These are phyloP conservation scores for Metarhizium humberi DNA, from an alignment of 2,329 filamentous ascomycete genomes.

Conservation along the genomic window DNA sequence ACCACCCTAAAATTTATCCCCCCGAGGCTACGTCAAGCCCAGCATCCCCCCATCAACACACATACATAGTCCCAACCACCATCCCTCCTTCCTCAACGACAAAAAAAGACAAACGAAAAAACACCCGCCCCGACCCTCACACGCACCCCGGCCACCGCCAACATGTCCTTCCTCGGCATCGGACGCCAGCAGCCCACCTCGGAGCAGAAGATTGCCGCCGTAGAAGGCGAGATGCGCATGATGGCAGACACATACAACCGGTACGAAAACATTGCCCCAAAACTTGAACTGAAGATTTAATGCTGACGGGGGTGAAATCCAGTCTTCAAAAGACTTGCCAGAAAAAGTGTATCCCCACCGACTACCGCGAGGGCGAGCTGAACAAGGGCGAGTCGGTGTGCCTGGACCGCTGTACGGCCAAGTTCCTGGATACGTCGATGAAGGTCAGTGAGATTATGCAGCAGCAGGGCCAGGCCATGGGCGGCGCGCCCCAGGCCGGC, in stretches of 20 bases:
- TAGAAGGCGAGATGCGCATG: slow-evolving; percentile 96
- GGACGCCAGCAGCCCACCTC: slow-evolving; percentile 74
- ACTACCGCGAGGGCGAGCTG: slow-evolving; percentile 92
- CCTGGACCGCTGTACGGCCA: slow-evolving; percentile 91
- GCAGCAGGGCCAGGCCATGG: slow-evolving; percentile 64
- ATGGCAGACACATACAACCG: slow-evolving; percentile 97
- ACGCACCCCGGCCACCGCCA: slow-evolving; percentile 10
- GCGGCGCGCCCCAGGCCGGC: slow-evolving; percentile 31
- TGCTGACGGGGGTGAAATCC: not conserved
- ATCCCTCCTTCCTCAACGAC: not conserved
- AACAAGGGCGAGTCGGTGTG: slow-evolving; percentile 99
- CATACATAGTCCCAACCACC: slow-evolving; percentile 3
- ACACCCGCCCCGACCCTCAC: not conserved
- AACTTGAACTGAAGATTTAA: too few relatives aligned
- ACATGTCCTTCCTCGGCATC: slow-evolving; percentile 38
- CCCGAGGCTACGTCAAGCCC: not conserved
- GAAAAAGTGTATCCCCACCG: slow-evolving; percentile 83
- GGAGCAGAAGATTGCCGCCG: slow-evolving; percentile 93
- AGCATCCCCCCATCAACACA: not conserved
- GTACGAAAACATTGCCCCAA: slow-evolving; percentile 44
- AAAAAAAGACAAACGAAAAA: not conserved
- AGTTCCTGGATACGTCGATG: slow-evolving; percentile 98
- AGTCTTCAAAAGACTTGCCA: slow-evolving; percentile 85
- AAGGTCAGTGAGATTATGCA: slow-evolving; percentile 98
- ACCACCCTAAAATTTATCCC: not conserved